Base-by-base conservation (phyloP, 768 basidiomycete genomes). In the Mycena latifolia region DNA sequence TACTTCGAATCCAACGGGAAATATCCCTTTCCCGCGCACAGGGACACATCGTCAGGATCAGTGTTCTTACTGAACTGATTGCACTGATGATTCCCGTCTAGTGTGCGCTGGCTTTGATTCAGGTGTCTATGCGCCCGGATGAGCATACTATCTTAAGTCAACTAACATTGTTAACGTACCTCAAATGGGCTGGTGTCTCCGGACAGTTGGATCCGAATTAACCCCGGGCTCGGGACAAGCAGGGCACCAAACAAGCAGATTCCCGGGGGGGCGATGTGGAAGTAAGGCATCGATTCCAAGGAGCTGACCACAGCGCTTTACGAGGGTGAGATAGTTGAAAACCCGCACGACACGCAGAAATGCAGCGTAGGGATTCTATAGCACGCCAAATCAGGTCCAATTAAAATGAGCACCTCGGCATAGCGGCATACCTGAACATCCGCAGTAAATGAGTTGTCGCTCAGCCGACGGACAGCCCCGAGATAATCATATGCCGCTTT, bases 401-500 rank as follows among this genome's bases (percentile, higher is more conserved):
- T 37, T 7, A 24, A n/a, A 14, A 48, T 11, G 27, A 29, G 45
- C n/a, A n/a, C n/a, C n/a, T 27, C n/a, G 22, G n/a, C 43, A 17
- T n/a, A 57, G 50, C 9, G 22, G 5, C 4, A 50, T 20, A 77
- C 76, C 4, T 68, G 52, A 27, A 69, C 33, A 55, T 69, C 66
- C 0, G 59, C 51, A 2, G 69, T 46, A 55, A 76, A 76, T 1
- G 62, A 48, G 28, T 72, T 73, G 41, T 77, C 72, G 0, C 72
- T 73, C 2, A 75, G 39, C 0, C 74, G 64, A 1, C 71, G 66
- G 17, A 78, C 57, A 3, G 73, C 65, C 0, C 69, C 70, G 17
- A 75, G 55, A 37, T 71, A 75, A 51, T 76, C 74, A 51, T 76
- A 73, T 2, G 72, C 71, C 0, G 76, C 69, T 31, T 69, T 63